Evolutionary conservation across 345 rosid species (phyloP), one percentile per base, ranked within the genome.

Genomic region (Boechera stricta): DNA sequence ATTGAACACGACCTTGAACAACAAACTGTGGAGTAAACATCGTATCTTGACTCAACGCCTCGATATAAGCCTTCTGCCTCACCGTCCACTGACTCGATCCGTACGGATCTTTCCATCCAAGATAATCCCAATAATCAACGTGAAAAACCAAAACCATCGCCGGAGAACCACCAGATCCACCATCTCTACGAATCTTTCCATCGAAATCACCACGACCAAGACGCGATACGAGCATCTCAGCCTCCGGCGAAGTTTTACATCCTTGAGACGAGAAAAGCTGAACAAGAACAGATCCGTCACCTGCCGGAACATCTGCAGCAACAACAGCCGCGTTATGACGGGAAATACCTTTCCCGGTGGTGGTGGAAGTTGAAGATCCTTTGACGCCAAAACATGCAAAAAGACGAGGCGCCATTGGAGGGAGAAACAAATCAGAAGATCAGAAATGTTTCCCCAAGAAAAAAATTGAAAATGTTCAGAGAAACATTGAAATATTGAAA

Each of bases 251-350:
- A 10, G 91, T 87, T 35, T 71, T 69, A 57, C 98, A 93, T 4
- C 98, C 98, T 82, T 93, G 98, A 0, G 98, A 93, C 0, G 98
- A 86, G 78, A 93, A 93, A 47, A 91, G 77, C 87, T 93, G 93
- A 71, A 93, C 97, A 76, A 93, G 52, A 29, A 93, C 82, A 51
- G 85, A 82, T 63, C 82, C 95, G 35, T 21, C 84, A 75, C 44
- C 86, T 0, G 82, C 72, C 5, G 81, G 76, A 56, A 72, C 83
- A 53, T 91, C 91, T 1, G 74, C 77, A 5, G 79, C 77, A 3
- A 59, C 62, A 1, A 65, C 60, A 1, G 81, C 55, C 3, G 81
- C 47, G 4, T 38, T 71, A 31, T 64, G 69, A 28, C 77, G 41
- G 62, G 76, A 35, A 15, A 60, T 31, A 0, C 67, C 61, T 32